Evolutionary conservation across 2,329 filamentous ascomycete species (phyloP).

Genomic region (Pseudogymnoascus sp.): DNA sequence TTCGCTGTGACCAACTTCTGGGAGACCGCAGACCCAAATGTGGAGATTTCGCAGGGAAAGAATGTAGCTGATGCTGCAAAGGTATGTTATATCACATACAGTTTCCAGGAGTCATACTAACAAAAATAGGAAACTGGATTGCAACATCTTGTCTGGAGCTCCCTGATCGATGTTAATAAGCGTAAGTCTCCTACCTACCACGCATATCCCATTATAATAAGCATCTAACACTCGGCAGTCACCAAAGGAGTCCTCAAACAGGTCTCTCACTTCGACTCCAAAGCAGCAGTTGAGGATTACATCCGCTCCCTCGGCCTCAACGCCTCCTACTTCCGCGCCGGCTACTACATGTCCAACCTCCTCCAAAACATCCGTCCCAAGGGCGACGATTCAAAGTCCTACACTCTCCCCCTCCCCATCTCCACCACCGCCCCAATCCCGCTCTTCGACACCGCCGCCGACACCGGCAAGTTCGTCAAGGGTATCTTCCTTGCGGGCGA

Average conservation of each 20-base stretch:
- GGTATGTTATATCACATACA: constrained; percentile 20
- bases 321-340: constrained; percentile 42
- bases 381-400: constrained; percentile 23
- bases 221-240: constrained; percentile 24
- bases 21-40: constrained; percentile 32
- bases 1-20: constrained; percentile 29
- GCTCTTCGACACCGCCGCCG: constrained; percentile 28
- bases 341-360: constrained; percentile 46
- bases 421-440: constrained; percentile 28
- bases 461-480: constrained; percentile 31
- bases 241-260: constrained; percentile 34
- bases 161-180: constrained; percentile 35
- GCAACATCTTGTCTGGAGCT: constrained; percentile 41
- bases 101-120: not conserved
- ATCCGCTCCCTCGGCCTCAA: constrained; percentile 33
- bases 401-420: constrained; percentile 21
- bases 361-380: constrained; percentile 21
- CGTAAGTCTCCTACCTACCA: constrained; percentile 24
- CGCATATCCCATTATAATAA: not conserved
- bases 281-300: constrained; percentile 32
- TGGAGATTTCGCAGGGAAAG: constrained; percentile 40
- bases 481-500: constrained; percentile 29
- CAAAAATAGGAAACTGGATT: constrained; percentile 32
- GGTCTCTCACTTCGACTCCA: constrained; percentile 34
- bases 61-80: constrained; percentile 41